These are phyloP conservation scores for Saccharomyces kudriavzevii DNA, from an alignment of 805 yeast genomes.

Conservation along the genomic window DNA sequence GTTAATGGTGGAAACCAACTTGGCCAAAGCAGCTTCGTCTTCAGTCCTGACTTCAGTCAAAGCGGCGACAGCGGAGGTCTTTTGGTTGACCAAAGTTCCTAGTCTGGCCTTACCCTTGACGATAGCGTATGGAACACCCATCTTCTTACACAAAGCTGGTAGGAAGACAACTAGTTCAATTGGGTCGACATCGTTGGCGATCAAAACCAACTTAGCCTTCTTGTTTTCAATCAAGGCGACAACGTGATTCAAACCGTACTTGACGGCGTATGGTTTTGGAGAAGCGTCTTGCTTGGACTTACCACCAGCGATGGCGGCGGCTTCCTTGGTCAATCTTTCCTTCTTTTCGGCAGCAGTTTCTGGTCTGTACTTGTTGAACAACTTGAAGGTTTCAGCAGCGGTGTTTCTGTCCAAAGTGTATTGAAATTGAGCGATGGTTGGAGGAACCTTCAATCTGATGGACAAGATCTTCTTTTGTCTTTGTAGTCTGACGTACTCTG, in stretches of 20 bases:
- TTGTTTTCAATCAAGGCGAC: constrained; percentile 95
- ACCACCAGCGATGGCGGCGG: constrained; percentile 98
- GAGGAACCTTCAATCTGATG: constrained; percentile 97
- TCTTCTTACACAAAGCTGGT: constrained; percentile 98
- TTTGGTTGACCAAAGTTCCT: constrained; percentile 95
- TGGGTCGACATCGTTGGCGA: constrained; percentile 99
- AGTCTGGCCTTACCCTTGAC: constrained; percentile 98
- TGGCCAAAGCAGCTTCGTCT: constrained; percentile 91
- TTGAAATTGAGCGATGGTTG: constrained; percentile 95
- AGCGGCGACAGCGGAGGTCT: constrained; percentile 96
- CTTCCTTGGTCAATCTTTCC: constrained; percentile 97
- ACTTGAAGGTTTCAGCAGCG: constrained; percentile 93
- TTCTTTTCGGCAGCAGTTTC: constrained; percentile 96
- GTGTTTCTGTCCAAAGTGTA: constrained; percentile 97
- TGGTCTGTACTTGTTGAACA: constrained; percentile 98
- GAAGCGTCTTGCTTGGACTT: constrained; percentile 94
- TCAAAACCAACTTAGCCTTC: constrained; percentile 94
- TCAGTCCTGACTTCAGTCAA: constrained; percentile 89
- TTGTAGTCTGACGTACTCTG: constrained; percentile 95
- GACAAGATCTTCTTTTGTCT: constrained; percentile 96
- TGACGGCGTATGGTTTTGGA: constrained; percentile 92
- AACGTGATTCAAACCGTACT: constrained; percentile 99
- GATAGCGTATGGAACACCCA: constrained; percentile 99
- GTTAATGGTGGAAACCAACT: constrained; percentile 85
- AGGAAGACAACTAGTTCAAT: constrained; percentile 93